Evolutionary conservation across 306 rosid genomes (phyloP).

Genomic region (Leucaena leucocephala): DNA sequence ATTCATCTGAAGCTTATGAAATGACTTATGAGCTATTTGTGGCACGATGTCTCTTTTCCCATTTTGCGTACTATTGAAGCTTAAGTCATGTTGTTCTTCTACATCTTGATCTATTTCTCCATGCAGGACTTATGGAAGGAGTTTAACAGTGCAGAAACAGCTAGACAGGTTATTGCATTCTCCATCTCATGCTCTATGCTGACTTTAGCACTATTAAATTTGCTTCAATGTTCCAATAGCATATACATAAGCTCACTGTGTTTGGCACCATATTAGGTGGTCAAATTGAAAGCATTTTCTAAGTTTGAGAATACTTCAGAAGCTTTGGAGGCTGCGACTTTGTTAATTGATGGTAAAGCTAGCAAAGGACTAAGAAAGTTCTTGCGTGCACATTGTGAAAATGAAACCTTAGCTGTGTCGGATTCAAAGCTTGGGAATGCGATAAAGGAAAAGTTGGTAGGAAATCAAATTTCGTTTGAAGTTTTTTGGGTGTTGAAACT

Average conservation of each 20-base stretch:
- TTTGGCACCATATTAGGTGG: conserved; percentile 49
- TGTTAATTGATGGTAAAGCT: conserved; percentile 80
- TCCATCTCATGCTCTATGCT: neutral
- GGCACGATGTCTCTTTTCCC: neutral
- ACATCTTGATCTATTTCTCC: neutral
- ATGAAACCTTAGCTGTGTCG: conserved; percentile 79
- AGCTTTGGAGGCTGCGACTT: conserved; percentile 79
- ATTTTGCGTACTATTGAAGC: neutral
- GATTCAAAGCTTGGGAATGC: conserved; percentile 88
- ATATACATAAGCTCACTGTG: conserved; percentile 9
- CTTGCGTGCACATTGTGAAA: conserved; percentile 71
- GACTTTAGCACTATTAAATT: neutral
- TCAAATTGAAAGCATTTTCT: conserved; percentile 84
- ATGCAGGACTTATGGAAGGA: conserved; percentile 70
- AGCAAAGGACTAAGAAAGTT: conserved; percentile 91
- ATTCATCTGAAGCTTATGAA: neutral
- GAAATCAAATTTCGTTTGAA: neutral
- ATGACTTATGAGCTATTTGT: neutral
- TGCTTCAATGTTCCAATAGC: neutral
- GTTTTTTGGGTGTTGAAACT: neutral
- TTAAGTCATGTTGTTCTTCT: neutral
- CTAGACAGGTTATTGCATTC: conserved; percentile 65
- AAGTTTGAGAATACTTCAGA: conserved; percentile 88
- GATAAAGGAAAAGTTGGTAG: conserved; percentile 84
- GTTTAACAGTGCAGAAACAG: conserved; percentile 62